Base-by-base conservation (phyloP, 768 basidiomycete genomes). In the Cubamyces lactineus region DNA sequence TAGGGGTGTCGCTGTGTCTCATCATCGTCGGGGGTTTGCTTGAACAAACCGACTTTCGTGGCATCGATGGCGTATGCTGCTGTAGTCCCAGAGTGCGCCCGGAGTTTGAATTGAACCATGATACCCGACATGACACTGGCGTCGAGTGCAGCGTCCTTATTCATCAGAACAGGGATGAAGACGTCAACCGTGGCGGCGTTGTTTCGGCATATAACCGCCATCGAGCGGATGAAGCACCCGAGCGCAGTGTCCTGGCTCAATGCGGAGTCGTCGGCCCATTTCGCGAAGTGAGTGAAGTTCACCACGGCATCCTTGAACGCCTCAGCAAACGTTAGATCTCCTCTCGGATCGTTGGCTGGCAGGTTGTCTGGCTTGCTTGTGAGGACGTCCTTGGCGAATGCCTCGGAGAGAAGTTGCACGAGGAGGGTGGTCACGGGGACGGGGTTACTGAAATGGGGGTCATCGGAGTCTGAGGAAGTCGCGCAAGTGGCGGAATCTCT, bases 231-330 rank as follows among this genome's bases (percentile, higher is more conserved):
- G 42, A 75, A 70, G n/a, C 69, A 70, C 5, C 59, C 63, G 47
- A 61, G 62, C 13, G 66, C 64, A 24, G 60, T 62, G 8, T 60
- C 43, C 23, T 67, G 47, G n/a, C 65, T 68, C 43, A 65, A 49
- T 8, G 46, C 65, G 5, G 58, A 59, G 52, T 71, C 69, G 47
- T 72, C 74, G 12, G 49, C 63, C 48, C 62, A 58, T 49, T 63
- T 63, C 28, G 45, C 70, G 53, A 72, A 76, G 57, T 76, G 75
- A 2, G 75, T 75, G 64, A 76, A 76, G 39, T 70, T 67, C 17
- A 76, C 54, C 24, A 51, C 50, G 11, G 72, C 68, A 23, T 70
- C 50, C 46, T 62, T 34, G 68, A 75, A 74, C 17, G 66, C 70
- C 34, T 34, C 34, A 34, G 34, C 34, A 34, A 34, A 34, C 9